Base-by-base conservation (phyloP, 768 basidiomycete genomes). In the Leccinum boreale region DNA sequence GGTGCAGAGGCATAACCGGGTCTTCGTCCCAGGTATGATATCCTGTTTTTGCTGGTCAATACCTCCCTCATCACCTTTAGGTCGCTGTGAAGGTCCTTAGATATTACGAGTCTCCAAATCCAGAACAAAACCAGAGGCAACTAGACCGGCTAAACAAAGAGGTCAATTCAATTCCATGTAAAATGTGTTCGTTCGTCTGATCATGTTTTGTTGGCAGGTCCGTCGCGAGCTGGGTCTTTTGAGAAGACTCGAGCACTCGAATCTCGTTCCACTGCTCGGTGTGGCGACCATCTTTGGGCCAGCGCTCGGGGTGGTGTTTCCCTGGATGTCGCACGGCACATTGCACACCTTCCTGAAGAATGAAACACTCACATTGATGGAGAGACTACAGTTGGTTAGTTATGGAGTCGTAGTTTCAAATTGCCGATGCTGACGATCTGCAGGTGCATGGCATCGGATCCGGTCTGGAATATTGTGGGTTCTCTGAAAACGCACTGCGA, bases 1-100 rank as follows among this genome's bases (percentile, higher is more conserved):
- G 28, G 28, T 59, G 33, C 58, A 59, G 46, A 28, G 58, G 58
- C 23, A 42, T 4, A 15, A 52, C n/a, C n/a, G 58, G 56, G 17
- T 45, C 42, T 14, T 36, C 26, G 4, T 57, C 19, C 12, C 19
- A 35, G 8, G 58, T 57, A 28, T 4, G 19, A 46, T 8, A 23
- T 23, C 23, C 3, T 23, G 4, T 10, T 14, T 44, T 14, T n/a
- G 19, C 7, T 8, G 7, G 14, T 19, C 39, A 11, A 5, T 15
- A 24, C 47, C 14, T 7, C n/a, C n/a, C n/a, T 28, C 5, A 58
- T 28, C 7, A 4, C 19, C 12, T 23, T 4, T 8, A 57, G 44
- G 50, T 58, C 15, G 33, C 58, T 11, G 55, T 58, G 26, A 59
- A 52, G 33, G 5, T 3, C 0, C 9, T 15, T 9, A 47, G 58